Conservation (phyloP, 306 rosid species). For the Styphnolobium japonicum region DNA sequence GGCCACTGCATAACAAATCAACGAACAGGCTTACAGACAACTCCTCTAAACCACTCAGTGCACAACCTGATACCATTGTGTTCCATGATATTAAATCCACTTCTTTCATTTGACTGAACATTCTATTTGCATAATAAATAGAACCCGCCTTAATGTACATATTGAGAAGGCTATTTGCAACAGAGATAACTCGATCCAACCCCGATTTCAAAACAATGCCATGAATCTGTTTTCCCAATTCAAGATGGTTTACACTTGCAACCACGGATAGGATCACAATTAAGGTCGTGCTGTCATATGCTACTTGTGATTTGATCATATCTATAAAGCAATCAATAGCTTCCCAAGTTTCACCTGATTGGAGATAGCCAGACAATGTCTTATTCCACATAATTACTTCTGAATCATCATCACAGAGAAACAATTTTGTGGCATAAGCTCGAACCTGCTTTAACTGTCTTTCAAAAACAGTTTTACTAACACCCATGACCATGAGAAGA, state of each 20-base stretch:
- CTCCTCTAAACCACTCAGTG: slow-evolving; percentile 45
- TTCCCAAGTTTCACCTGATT: slow-evolving; percentile 50
- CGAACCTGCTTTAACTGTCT: slow-evolving; percentile 58
- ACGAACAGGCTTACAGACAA: slow-evolving; percentile 47
- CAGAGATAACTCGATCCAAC: slow-evolving; percentile 41
- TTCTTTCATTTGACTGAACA: slow-evolving; percentile 54
- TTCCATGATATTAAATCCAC: slow-evolving; percentile 83
- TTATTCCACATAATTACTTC: slow-evolving; percentile 64
- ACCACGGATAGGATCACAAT: slow-evolving; percentile 52
- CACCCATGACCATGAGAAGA: slow-evolving; percentile 49
- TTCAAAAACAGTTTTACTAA: slow-evolving; percentile 36
- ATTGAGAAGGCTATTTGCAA: slow-evolving; percentile 70
- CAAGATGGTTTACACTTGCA: slow-evolving; percentile 34
- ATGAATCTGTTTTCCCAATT: slow-evolving; percentile 68
- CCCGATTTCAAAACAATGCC: slow-evolving; percentile 45
- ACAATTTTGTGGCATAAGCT: slow-evolving; percentile 58
- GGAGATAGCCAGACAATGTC: slow-evolving; percentile 45
- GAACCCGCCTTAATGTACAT: slow-evolving; percentile 65
- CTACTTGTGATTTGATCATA: slow-evolving; percentile 44
- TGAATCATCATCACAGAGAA: slow-evolving; percentile 20
- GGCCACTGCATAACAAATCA: slow-evolving; percentile 48
- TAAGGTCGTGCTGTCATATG: slow-evolving; percentile 51
- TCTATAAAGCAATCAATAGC: slow-evolving; percentile 54
- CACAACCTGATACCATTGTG: slow-evolving; percentile 70
- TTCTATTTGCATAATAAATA: slow-evolving; percentile 34